These are phyloP conservation scores for Chrysoporthe puriensis DNA, from an alignment of 2,329 filamentous ascomycete genomes.

Conservation along the genomic window DNA sequence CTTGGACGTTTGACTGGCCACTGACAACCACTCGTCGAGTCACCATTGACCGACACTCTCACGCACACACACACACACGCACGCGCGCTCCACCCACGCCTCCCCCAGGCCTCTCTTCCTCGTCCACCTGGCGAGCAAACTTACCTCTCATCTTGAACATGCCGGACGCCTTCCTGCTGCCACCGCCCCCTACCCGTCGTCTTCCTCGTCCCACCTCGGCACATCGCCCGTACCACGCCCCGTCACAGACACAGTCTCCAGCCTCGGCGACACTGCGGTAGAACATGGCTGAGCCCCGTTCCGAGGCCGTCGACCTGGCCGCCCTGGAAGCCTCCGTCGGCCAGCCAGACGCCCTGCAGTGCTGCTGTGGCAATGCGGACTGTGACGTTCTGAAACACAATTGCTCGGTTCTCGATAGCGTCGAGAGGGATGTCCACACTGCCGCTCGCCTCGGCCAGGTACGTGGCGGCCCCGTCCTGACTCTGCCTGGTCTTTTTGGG, in stretches of 20 bases:
- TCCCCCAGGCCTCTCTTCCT: conserved; percentile 2
- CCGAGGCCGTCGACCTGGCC: conserved; percentile 23
- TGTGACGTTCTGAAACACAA: conserved; percentile 85
- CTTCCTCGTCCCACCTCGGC: conserved; percentile 15
- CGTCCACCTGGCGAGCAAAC: background rate
- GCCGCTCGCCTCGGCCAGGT: conserved; percentile 93
- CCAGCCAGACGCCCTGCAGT: conserved; percentile 53
- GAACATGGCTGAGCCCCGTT: conserved; percentile 25
- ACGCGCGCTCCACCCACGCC: background rate
- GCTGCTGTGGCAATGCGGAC: conserved; percentile 83
- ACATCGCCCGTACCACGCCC: background rate
- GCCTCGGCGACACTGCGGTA: background rate
- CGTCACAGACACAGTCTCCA: background rate
- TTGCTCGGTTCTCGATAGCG: conserved; percentile 72
- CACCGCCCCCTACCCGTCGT: conserved; percentile 14
- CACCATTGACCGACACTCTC: conserved; percentile 7
- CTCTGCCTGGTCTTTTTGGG: conserved; percentile 10
- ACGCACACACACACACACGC: background rate
- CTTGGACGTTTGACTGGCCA: background rate
- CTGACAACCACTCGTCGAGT: conserved; percentile 6
- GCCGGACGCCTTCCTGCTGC: conserved; percentile 25
- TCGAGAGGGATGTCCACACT: conserved; percentile 86
- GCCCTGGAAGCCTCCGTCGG: conserved; percentile 21
- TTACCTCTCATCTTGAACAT: conserved; percentile 18
- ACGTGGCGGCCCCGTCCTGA: conserved; percentile 44